These are phyloP conservation scores for Tranzscheliella williamsii DNA, from an alignment of 1,284 basidiomycete genomes.

Conservation along the genomic window DNA sequence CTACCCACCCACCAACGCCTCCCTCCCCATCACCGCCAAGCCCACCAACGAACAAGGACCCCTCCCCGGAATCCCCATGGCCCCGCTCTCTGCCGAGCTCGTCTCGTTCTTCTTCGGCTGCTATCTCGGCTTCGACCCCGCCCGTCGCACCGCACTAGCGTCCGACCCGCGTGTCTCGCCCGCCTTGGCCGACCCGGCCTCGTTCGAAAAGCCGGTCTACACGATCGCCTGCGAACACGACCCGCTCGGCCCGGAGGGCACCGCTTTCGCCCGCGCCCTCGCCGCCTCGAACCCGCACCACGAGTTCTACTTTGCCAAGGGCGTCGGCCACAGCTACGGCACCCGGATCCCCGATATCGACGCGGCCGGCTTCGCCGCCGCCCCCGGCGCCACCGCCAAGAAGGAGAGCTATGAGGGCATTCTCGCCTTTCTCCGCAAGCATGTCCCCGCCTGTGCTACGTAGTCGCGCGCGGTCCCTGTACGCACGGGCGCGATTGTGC, in stretches of 20 bases:
- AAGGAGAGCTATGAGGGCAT: conserved; percentile 17
- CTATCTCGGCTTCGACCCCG: conserved; percentile 11
- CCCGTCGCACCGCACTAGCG: conserved; percentile 1
- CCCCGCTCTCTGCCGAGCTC: conserved; percentile 9
- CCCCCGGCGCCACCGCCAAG: conserved; percentile 15
- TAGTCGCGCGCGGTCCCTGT: too few relatives aligned
- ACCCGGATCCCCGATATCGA: conserved; percentile 20
- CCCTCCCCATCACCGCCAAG: conserved; percentile 13
- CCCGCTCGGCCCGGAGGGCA: conserved; percentile 17
- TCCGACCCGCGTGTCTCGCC: conserved; percentile 21
- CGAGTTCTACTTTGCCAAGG: conserved; percentile 16
- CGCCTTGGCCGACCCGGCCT: conserved; percentile 2
- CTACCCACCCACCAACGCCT: conserved; percentile 20
- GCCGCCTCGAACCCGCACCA: conserved; percentile 4
- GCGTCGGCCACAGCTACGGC: conserved; percentile 27
- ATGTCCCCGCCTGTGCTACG: neutral
- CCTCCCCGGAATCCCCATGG: conserved; percentile 16
- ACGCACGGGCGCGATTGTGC: too few relatives aligned
- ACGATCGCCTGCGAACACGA: conserved; percentile 37
- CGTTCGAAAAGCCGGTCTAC: conserved; percentile 18
- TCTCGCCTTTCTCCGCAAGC: conserved; percentile 3
- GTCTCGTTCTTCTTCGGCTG: conserved; percentile 34
- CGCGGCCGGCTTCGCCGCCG: neutral
- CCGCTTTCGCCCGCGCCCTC: conserved; percentile 7
- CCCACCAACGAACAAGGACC: conserved; percentile 21